Percentiles rank a stretch among this genome's conserved stretches.
Evolutionary conservation across 306 rosid species (phyloP).

Genomic region (Spatholobus suberectus): DNA sequence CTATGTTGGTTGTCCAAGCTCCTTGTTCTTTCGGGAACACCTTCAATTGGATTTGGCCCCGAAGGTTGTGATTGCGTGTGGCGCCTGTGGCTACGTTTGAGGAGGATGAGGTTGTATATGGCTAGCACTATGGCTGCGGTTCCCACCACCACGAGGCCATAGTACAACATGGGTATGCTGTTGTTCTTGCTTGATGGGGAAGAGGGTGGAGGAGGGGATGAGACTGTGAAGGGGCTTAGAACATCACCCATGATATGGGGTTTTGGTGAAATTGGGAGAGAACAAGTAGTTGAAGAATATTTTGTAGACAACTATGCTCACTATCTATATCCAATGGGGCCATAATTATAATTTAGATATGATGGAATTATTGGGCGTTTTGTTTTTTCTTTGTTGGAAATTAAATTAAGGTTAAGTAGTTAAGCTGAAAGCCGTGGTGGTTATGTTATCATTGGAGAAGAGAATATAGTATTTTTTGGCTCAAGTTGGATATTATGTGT

Average conservation of each 20-base stretch:
- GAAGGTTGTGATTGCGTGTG: slow-evolving; percentile 23
- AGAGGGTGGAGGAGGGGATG: slow-evolving; percentile 48
- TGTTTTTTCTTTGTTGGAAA: not conserved
- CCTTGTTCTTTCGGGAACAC: not conserved
- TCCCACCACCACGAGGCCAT: slow-evolving; percentile 71
- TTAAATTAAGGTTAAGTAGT: slow-evolving; percentile 30
- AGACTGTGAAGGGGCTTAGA: slow-evolving; percentile 29
- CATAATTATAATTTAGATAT: not conserved
- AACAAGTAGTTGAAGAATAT: not conserved
- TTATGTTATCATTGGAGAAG: slow-evolving; percentile 33
- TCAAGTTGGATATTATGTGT: not conserved
- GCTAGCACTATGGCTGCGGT: slow-evolving; percentile 61
- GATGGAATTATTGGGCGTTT: slow-evolving; percentile 3
- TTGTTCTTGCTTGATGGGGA: slow-evolving; percentile 39
- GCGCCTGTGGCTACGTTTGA: slow-evolving; percentile 52
- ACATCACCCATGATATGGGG: slow-evolving; percentile 35
- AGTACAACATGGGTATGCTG: slow-evolving; percentile 69
- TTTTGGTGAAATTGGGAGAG: slow-evolving; percentile 22
- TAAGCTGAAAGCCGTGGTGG: slow-evolving; percentile 54
- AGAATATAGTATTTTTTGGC: not conserved
- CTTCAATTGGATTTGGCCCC: not conserved
- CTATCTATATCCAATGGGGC: no score
- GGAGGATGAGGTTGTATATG: slow-evolving; percentile 74
- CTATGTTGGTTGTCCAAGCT: slow-evolving; percentile 44
- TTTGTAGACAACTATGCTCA: not conserved